Evolutionary conservation across 2,329 filamentous ascomycete species (phyloP), one percentile per base, ranked within the genome.

Genomic region (Aphanoascus verrucosus): DNA sequence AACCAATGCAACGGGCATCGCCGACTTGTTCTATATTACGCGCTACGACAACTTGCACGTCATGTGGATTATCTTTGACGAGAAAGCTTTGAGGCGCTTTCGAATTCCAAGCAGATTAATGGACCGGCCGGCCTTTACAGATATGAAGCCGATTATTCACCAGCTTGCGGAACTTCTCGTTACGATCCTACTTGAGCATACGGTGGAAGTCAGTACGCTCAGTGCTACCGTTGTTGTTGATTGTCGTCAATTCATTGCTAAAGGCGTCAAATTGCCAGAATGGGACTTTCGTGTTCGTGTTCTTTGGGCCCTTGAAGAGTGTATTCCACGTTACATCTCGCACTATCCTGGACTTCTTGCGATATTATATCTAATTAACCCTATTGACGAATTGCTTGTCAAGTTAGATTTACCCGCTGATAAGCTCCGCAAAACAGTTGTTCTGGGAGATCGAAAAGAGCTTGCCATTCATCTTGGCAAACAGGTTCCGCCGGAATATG

Each of bases 41-140:
- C 52, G 37, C 7, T 15, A 34, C 14, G 32, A 35, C 17, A 28
- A 31, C 14, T 20, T 31, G 5, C 28, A 50, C 35, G 32, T 50
- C 8, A 41, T 54, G 52, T 54, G 52, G 52, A 44, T 54, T 45
- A 37, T 49, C 8, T 14, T 50, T 4, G 52, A 54, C 14, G 47
- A 54, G 34, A 43, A 50, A 20, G 31, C 14, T 7, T 9, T 54
- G 15, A 49, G 28, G 20, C 38, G 20, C 14, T 46, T 49, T 19
- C 9, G 43, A 5, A 37, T 17, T 7, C 12, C 40, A 11, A 28
- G 9, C 38, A 6, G 7, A 19, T 52, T 11, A 28, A 28, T 14
- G 15, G 28, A 15, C 19, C 19, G 23, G 15, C 28, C n/a, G 32
- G 11, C 3, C 14, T 46, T 15, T 7, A 19, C 7, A 9, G 14